phyloP scores from a whole-genome alignment of 1,284 basidiomycete species.

The Moesziomyces parantarcticus region DNA sequence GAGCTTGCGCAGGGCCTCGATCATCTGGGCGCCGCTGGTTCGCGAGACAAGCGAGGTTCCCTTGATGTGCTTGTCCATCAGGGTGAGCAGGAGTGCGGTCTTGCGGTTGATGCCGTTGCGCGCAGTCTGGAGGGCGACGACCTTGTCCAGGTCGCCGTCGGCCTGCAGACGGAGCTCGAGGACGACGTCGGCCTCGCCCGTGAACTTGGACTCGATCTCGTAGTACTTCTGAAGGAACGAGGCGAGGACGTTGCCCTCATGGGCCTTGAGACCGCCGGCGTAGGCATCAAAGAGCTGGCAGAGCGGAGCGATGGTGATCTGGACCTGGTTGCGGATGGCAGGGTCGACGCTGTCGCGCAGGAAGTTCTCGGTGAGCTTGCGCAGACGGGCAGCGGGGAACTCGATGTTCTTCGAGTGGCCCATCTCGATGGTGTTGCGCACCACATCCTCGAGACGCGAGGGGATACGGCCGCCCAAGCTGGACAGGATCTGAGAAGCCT shows the following conservation, averaged over 20 bases:
- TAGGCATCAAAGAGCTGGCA: conserved; percentile 85
- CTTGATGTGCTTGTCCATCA: conserved; percentile 77
- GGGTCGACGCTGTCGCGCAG: conserved; percentile 78
- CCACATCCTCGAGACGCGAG: conserved; percentile 77
- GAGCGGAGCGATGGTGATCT: conserved; percentile 77
- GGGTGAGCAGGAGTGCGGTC: conserved; percentile 83
- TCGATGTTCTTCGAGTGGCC: conserved; percentile 79
- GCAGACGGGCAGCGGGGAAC: conserved; percentile 85
- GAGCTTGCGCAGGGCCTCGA: conserved; percentile 69
- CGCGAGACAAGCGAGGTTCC: conserved; percentile 51
- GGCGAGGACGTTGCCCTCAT: conserved; percentile 83
- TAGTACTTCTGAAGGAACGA: conserved; percentile 80
- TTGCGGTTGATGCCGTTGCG: conserved; percentile 96
- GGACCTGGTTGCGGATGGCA: conserved; percentile 57
- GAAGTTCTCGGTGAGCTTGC: conserved; percentile 85
- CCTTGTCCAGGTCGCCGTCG: conserved; percentile 91
- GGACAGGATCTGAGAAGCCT: conserved; percentile 85
- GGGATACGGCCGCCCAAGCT: conserved; percentile 94
- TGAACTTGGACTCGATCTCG: conserved; percentile 90
- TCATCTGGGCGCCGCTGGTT: conserved; percentile 53
- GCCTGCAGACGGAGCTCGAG: conserved; percentile 88
- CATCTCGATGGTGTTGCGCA: conserved; percentile 82
- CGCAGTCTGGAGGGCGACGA: conserved; percentile 86
- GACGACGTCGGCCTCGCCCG: conserved; percentile 88
- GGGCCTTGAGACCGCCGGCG: conserved; percentile 82